phyloP scores from a whole-genome alignment of 768 basidiomycete species.

The Amanita rubescens region DNA sequence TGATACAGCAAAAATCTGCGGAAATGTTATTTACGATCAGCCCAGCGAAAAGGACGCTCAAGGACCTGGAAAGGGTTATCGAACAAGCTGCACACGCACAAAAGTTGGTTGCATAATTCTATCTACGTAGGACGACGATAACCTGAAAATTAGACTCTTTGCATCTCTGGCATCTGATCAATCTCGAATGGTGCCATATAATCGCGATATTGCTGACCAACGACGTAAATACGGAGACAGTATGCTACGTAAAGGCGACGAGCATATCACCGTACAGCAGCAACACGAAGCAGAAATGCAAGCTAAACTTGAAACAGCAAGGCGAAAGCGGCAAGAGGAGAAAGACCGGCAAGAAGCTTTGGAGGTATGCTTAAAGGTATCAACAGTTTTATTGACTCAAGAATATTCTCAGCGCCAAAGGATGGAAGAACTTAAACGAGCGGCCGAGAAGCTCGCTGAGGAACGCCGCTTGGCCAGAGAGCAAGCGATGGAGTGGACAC shows the following conservation, averaged over 20 bases:
- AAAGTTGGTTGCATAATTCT: conserved; percentile 42
- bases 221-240: conserved; percentile 85
- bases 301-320: conserved; percentile 69
- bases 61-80: conserved; percentile 72
- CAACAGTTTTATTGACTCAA: background rate
- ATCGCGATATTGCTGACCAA: conserved; percentile 80
- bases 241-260: conserved; percentile 75
- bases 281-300: conserved; percentile 65
- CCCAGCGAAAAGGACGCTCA: conserved; percentile 69
- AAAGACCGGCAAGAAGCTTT: conserved; percentile 52
- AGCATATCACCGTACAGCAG: conserved; percentile 66
- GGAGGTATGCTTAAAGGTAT: conserved; percentile 43
- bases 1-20: conserved; percentile 95
- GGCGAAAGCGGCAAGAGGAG: conserved; percentile 75
- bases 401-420: conserved; percentile 40
- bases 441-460: conserved; percentile 76
- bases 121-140: background rate
- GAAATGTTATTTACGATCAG: conserved; percentile 77
- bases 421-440: conserved; percentile 54
- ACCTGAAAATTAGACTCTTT: conserved; percentile 53
- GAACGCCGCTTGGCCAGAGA: conserved; percentile 70
- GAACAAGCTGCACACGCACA: conserved; percentile 82
- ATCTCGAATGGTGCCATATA: conserved; percentile 69
- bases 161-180: conserved; percentile 73
- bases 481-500: conserved; percentile 73